Conservation (phyloP, 169 alveolate genomes). For the Cryptosporidium sp. region DNA sequence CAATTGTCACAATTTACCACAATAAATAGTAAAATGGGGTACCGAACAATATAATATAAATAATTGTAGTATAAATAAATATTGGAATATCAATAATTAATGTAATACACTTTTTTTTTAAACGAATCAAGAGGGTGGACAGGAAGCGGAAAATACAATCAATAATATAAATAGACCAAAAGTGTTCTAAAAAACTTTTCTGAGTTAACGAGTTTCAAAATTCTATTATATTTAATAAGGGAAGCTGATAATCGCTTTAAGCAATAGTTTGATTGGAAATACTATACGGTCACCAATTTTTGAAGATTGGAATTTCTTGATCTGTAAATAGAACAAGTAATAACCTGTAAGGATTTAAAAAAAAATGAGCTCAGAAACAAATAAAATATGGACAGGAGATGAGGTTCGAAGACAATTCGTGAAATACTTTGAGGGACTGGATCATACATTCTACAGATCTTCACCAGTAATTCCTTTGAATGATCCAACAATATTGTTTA, state of each 20-base stretch:
- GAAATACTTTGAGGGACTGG: slow-evolving; percentile 82
- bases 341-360: not conserved
- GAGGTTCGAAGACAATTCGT: slow-evolving; percentile 82
- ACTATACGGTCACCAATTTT: not conserved
- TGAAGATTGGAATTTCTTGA: not conserved
- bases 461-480: slow-evolving; percentile 91
- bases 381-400: slow-evolving; percentile 76
- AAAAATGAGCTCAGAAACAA: not conserved
- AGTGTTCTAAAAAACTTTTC: not conserved
- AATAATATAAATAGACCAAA: not conserved
- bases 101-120: too few species aligned
- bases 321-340: not conserved
- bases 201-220: not conserved
- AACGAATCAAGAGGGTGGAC: not conserved
- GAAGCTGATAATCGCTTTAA: too few species aligned
- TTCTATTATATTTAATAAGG: too few species aligned
- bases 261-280: not conserved
- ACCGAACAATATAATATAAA: not conserved
- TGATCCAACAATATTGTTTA: slow-evolving; percentile 92
- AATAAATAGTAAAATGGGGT: not conserved
- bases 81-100: too few species aligned
- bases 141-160: not conserved
- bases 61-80: too few species aligned
- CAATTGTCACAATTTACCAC: not conserved
- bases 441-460: slow-evolving; percentile 83